Percentiles rank a stretch among this genome's conserved stretches.
Evolutionary conservation across 768 basidiomycete species (phyloP).

Genomic region (Gloeostereum incarnatum): DNA sequence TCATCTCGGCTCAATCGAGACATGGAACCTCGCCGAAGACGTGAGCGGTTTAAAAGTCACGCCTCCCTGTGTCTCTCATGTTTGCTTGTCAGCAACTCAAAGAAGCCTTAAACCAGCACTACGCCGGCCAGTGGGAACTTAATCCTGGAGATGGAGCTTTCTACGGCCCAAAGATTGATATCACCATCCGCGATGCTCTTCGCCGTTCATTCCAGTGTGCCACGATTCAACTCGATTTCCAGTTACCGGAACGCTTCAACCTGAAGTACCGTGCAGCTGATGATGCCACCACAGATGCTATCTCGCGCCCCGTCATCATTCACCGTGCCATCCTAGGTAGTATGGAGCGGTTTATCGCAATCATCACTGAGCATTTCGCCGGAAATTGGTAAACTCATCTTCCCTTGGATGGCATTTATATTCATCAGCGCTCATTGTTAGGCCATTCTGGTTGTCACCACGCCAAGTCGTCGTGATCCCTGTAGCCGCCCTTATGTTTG

Average conservation of each 20-base stretch:
- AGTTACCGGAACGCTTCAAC: slow-evolving; percentile 94
- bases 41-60: slow-evolving; percentile 43
- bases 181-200: slow-evolving; percentile 89
- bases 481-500: slow-evolving; percentile 84
- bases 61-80: neutral
- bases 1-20: slow-evolving; percentile 78
- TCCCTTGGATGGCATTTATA: neutral
- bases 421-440: slow-evolving; percentile 16
- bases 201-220: slow-evolving; percentile 95
- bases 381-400: slow-evolving; percentile 77
- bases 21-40: slow-evolving; percentile 85
- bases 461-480: slow-evolving; percentile 93
- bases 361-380: slow-evolving; percentile 93
- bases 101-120: slow-evolving; percentile 73
- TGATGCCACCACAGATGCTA: slow-evolving; percentile 46
- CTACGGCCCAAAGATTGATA: slow-evolving; percentile 99
- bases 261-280: slow-evolving; percentile 82
- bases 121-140: slow-evolving; percentile 84
- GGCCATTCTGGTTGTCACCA: slow-evolving; percentile 99
- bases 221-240: slow-evolving; percentile 98
- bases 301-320: slow-evolving; percentile 89
- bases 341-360: slow-evolving; percentile 92
- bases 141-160: slow-evolving; percentile 98
- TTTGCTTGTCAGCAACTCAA: slow-evolving; percentile 58
- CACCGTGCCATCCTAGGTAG: slow-evolving; percentile 95